These are phyloP conservation scores for Pyrrhoderma lamaoense DNA, from an alignment of 1,284 basidiomycete genomes.

Conservation along the genomic window DNA sequence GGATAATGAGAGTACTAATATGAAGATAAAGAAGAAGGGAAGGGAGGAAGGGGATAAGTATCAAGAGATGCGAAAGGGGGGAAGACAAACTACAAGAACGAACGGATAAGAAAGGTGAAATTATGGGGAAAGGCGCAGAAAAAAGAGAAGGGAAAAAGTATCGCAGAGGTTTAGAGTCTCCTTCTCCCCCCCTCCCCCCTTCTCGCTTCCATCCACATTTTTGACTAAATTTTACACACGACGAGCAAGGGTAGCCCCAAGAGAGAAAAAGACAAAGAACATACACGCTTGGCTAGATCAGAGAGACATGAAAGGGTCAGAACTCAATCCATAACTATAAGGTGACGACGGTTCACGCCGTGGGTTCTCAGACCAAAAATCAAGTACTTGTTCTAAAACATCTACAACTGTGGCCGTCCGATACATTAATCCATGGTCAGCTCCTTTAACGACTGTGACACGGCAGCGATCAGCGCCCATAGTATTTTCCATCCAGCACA, in stretches of 20 bases:
- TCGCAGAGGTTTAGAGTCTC: neutral
- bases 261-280: too few relatives aligned
- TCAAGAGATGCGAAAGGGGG: neutral
- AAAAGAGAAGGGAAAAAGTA: neutral
- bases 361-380: slow-evolving; percentile 43
- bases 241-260: too few relatives aligned
- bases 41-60: neutral
- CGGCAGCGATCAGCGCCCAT: slow-evolving; percentile 73
- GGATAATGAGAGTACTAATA: neutral
- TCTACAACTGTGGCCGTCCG: slow-evolving; percentile 82
- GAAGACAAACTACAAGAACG: slow-evolving; percentile 3
- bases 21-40: neutral
- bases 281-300: slow-evolving; percentile 1
- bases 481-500: slow-evolving; percentile 83
- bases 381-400: slow-evolving; percentile 66
- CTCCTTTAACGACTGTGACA: slow-evolving; percentile 79
- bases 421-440: slow-evolving; percentile 91
- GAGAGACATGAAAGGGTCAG: slow-evolving; percentile 12
- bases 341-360: neutral
- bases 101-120: neutral
- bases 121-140: neutral
- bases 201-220: neutral
- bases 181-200: too few relatives aligned
- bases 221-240: too few relatives aligned
- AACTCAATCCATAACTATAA: neutral